Percentiles rank a stretch among this genome's conserved stretches.
phyloP scores from a whole-genome alignment of 1,284 basidiomycete genomes.

The Serendipita sp. region DNA sequence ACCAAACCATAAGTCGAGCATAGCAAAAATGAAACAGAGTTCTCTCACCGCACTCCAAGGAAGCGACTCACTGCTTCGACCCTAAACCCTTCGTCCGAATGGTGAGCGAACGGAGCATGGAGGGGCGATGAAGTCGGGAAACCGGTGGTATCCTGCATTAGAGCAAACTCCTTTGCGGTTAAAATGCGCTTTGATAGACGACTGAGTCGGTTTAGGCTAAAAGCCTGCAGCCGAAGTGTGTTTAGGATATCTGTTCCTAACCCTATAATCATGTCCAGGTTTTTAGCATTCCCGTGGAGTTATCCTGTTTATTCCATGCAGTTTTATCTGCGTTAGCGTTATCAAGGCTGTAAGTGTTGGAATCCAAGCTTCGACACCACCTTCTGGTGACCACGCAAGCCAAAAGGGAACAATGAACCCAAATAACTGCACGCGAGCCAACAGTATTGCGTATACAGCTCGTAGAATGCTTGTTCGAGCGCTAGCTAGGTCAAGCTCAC shows the following conservation, averaged over 20 bases:
- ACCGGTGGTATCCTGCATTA: not conserved
- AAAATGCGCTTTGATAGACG: constrained; percentile 50
- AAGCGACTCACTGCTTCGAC: constrained; percentile 14
- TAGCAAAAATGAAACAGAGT: constrained; percentile 10
- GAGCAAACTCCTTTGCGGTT: constrained; percentile 32
- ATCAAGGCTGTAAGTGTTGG: too few species aligned
- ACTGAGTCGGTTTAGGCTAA: constrained; percentile 37
- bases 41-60: constrained; percentile 14
- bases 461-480: too few species aligned
- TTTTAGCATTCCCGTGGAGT: too few species aligned
- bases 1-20: constrained; percentile 1
- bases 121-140: too few species aligned
- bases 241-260: constrained; percentile 69
- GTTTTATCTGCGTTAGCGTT: too few species aligned
- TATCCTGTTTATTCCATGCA: too few species aligned
- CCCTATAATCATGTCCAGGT: constrained; percentile 38
- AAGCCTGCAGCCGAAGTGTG: constrained; percentile 44
- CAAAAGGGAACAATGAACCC: not conserved
- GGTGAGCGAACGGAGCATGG: not conserved
- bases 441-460: not conserved
- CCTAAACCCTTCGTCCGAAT: constrained; percentile 8
- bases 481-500: too few species aligned
- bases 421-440: not conserved
- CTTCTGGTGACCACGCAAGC: not conserved
- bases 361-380: not conserved